Conservation (phyloP, 495 filamentous ascomycete species). For the Aspergillus diversus region DNA sequence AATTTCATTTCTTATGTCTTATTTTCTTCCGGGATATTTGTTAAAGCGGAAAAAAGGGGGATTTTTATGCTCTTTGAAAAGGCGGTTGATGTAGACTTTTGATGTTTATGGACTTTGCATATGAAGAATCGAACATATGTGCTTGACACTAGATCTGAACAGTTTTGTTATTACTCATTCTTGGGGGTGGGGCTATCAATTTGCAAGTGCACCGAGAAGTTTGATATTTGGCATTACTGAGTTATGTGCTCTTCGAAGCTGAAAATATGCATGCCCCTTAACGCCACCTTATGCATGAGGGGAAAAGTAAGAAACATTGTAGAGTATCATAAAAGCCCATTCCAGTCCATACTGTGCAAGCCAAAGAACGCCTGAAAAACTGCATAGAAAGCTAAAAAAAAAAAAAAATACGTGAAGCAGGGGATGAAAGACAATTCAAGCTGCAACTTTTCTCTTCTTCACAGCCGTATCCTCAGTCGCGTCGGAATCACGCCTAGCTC, state of each 20-base stretch:
- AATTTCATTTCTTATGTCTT: neutral
- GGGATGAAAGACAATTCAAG: slow-evolving; percentile 16
- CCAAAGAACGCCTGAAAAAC: neutral
- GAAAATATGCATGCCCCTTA: neutral
- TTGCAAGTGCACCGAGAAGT: too few species aligned
- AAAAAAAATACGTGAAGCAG: neutral
- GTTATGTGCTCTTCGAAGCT: neutral
- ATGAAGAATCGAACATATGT: too few species aligned
- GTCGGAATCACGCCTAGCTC: slow-evolving; percentile 45
- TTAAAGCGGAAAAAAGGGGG: neutral
- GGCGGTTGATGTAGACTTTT: neutral
- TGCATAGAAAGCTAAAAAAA: neutral
- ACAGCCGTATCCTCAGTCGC: slow-evolving; percentile 46
- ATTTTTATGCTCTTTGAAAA: neutral
- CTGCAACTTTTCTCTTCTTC: slow-evolving; percentile 49
- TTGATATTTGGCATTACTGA: too few species aligned
- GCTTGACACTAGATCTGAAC: too few species aligned
- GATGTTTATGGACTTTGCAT: neutral
- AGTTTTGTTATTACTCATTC: too few species aligned
- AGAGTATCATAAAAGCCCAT: neutral
- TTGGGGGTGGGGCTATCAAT: too few species aligned
- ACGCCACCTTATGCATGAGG: neutral
- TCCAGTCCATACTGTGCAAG: neutral
- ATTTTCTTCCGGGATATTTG: neutral
- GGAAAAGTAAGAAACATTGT: slow-evolving; percentile 1